phyloP scores from a whole-genome alignment of 805 yeast species.

The Lachancea thermotolerans region DNA sequence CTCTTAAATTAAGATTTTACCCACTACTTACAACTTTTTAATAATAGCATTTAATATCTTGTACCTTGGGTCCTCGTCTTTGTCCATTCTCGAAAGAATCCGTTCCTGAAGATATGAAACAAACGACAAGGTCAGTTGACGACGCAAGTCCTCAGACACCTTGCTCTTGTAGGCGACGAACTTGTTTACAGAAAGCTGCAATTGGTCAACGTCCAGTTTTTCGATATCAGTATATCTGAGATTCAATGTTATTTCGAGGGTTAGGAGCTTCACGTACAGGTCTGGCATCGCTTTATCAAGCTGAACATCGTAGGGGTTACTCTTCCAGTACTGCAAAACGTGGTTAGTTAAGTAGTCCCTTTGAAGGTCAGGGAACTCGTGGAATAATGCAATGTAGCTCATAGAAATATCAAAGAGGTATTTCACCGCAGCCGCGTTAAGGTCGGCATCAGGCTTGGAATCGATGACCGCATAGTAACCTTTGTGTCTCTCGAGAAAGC shows the following conservation, averaged over 20 bases:
- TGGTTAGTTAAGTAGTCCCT: constrained; percentile 61
- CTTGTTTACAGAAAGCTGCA: constrained; percentile 67
- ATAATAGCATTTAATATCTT: constrained; percentile 28
- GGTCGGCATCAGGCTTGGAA: constrained; percentile 31
- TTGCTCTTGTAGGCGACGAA: constrained; percentile 54
- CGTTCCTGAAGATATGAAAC: constrained; percentile 29
- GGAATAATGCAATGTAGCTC: constrained; percentile 52
- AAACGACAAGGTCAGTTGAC: constrained; percentile 32
- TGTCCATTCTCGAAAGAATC: constrained; percentile 26
- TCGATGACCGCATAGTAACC: constrained; percentile 29
- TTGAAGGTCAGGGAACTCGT: constrained; percentile 61
- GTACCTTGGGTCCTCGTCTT: constrained; percentile 25
- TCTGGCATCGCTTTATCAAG: constrained; percentile 25
- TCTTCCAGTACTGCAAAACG: constrained; percentile 48
- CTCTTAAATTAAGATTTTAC: neutral
- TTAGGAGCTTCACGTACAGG: constrained; percentile 34
- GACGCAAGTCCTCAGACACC: constrained; percentile 30
- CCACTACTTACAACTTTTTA: constrained; percentile 22
- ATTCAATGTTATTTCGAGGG: constrained; percentile 59
- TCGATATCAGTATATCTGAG: constrained; percentile 45
- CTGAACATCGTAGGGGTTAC: constrained; percentile 33
- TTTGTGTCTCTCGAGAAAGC: constrained; percentile 26
- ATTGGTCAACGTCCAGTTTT: constrained; percentile 41
- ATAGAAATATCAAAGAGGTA: constrained; percentile 37
- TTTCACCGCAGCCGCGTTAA: constrained; percentile 21